Percentiles rank a stretch among this genome's conserved stretches.
Conservation (phyloP, 192 early-diverging fungal species). For the Backusella parvicylindrica region DNA sequence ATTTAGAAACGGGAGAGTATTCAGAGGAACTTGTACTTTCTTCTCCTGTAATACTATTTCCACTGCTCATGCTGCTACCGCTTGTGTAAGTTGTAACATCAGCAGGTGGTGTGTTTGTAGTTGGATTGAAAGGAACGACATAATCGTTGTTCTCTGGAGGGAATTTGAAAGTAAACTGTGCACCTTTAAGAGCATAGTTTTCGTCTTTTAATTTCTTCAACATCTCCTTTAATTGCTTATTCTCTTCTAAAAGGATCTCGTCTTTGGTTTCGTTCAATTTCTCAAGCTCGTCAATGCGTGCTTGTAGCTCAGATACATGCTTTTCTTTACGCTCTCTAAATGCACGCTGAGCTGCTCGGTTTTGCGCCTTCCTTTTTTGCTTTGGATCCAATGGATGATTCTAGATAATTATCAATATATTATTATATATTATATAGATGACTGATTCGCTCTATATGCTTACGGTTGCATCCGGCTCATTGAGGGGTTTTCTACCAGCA, state of each 20-base stretch:
- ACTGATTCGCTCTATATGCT: not conserved
- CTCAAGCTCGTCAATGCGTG: constrained; percentile 66
- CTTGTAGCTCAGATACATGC: constrained; percentile 76
- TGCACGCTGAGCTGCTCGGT: constrained; percentile 33
- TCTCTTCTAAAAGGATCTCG: constrained; percentile 45
- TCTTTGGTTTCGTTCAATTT: constrained; percentile 46
- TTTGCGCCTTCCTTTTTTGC: constrained; percentile 39
- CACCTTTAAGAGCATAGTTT: constrained; percentile 53
- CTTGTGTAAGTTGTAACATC: constrained; percentile 4
- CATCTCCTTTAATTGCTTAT: constrained; percentile 44
- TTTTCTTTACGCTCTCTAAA: constrained; percentile 76
- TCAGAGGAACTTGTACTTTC: not conserved
- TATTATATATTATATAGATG: not conserved
- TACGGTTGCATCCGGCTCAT: not conserved
- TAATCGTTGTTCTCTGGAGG: constrained; percentile 15
- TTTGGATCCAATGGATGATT: constrained; percentile 22
- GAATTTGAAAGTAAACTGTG: constrained; percentile 54
- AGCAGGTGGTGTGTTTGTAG: not conserved
- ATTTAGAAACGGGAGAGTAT: not conserved
- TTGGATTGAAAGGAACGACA: not conserved
- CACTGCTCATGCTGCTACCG: constrained; percentile 9
- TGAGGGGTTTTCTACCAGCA: constrained; percentile 27
- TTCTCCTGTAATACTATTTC: not conserved
- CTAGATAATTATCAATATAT: not conserved
- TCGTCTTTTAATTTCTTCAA: constrained; percentile 51